Evolutionary conservation across 2,329 filamentous ascomycete genomes (phyloP).

Genomic region (Xylaria polymorpha): DNA sequence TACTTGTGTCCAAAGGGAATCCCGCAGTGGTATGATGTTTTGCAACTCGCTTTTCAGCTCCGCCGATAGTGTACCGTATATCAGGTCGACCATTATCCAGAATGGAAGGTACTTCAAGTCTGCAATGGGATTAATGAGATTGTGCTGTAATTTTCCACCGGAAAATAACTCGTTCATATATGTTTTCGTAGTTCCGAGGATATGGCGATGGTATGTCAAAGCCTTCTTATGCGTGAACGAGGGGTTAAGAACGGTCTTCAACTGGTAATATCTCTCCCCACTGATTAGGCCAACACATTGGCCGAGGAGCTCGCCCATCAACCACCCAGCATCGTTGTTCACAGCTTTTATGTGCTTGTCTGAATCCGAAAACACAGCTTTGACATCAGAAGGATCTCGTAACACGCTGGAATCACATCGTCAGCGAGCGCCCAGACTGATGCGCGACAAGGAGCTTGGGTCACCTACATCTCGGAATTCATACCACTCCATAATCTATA

Average conservation of each 20-base stretch:
- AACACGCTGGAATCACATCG: constrained; percentile 49
- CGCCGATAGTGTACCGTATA: constrained; percentile 52
- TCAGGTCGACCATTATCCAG: constrained; percentile 52
- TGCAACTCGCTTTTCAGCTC: constrained; percentile 45
- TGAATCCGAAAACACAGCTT: constrained; percentile 57
- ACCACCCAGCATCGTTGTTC: constrained; percentile 56
- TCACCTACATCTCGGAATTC: constrained; percentile 54
- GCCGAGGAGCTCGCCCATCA: constrained; percentile 55
- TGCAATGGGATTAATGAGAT: constrained; percentile 38
- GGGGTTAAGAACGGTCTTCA: constrained; percentile 37
- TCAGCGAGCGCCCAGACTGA: neutral
- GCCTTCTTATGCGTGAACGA: constrained; percentile 34
- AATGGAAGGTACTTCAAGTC: constrained; percentile 52
- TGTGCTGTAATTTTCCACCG: constrained; percentile 1
- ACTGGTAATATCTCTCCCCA: constrained; percentile 20
- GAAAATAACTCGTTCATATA: constrained; percentile 14
- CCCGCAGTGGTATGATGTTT: constrained; percentile 44
- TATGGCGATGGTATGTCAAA: neutral
- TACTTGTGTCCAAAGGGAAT: constrained; percentile 50
- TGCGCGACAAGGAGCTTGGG: neutral
- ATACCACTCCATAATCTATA: constrained; percentile 45
- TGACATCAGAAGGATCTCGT: constrained; percentile 44
- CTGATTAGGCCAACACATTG: constrained; percentile 57
- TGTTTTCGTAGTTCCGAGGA: neutral
- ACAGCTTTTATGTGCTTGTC: constrained; percentile 56